These are phyloP conservation scores for Debaryomyces sp. DNA, from an alignment of 1,139 yeast genomes.

Conservation along the genomic window DNA sequence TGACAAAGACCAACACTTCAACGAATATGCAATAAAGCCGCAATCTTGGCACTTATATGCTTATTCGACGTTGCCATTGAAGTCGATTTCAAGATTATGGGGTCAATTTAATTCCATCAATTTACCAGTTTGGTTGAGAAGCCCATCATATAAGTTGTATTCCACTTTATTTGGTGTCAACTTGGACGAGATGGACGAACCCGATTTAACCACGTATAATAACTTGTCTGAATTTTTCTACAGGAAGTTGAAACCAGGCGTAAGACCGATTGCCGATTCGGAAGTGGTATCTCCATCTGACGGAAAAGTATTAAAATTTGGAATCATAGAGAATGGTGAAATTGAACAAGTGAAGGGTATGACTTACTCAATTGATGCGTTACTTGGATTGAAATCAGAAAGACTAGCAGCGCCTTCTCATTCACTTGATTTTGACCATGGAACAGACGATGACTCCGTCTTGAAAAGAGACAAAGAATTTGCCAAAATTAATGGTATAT, in stretches of 20 bases:
- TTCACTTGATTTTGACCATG: conserved; percentile 50
- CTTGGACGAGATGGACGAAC: conserved; percentile 84
- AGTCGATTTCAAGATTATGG: conserved; percentile 92
- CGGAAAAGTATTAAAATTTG: conserved; percentile 86
- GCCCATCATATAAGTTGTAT: conserved; percentile 79
- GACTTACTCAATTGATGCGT: conserved; percentile 87
- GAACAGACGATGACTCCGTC: conserved; percentile 45
- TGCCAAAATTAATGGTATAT: conserved; percentile 76
- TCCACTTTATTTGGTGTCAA: conserved; percentile 85
- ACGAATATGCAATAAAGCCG: conserved; percentile 54
- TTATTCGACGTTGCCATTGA: conserved; percentile 87
- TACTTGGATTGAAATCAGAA: conserved; percentile 66
- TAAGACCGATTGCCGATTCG: conserved; percentile 72
- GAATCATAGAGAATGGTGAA: conserved; percentile 79
- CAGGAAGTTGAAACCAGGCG: conserved; percentile 76
- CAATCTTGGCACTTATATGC: conserved; percentile 89
- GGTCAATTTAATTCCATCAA: conserved; percentile 84
- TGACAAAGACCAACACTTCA: conserved; percentile 32
- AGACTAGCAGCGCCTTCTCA: conserved; percentile 64
- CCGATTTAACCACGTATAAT: conserved; percentile 69
- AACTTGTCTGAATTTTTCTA: conserved; percentile 93
- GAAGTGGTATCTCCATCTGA: conserved; percentile 90
- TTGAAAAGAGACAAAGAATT: conserved; percentile 68
- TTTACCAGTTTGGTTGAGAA: conserved; percentile 87
- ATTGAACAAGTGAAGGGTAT: conserved; percentile 97